Percentiles rank a stretch among this genome's conserved stretches.
Conservation (phyloP, 2,329 filamentous ascomycete genomes). For the Fonsecaea pedrosoi region DNA sequence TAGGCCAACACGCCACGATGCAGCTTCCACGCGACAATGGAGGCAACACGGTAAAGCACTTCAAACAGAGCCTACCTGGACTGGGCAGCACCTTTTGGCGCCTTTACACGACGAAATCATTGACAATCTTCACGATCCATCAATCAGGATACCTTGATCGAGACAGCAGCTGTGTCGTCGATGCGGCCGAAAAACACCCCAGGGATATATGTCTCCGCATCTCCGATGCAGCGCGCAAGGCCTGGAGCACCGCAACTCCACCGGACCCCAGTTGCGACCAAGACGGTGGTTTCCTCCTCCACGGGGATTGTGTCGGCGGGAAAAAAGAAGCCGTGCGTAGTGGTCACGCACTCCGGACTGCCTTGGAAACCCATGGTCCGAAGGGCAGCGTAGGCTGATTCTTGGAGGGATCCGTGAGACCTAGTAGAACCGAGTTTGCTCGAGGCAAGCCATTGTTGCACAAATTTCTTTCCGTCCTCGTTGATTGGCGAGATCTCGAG, state of each 20-base stretch:
- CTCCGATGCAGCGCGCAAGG: constrained; percentile 1
- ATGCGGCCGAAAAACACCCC: constrained; percentile 21
- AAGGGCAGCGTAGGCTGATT: constrained; percentile 11
- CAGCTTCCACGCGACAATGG: too few relatives aligned
- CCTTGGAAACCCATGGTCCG: constrained; percentile 16
- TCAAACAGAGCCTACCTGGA: too few relatives aligned
- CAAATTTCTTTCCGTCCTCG: constrained; percentile 2
- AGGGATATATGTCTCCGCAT: not conserved
- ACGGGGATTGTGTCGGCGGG: not conserved
- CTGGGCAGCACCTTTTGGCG: not conserved
- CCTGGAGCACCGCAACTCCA: constrained; percentile 16
- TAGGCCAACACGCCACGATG: too few relatives aligned
- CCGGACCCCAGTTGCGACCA: constrained; percentile 12
- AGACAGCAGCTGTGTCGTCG: constrained; percentile 4
- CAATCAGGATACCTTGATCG: constrained; percentile 2
- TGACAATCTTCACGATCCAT: not conserved
- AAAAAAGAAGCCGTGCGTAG: constrained; percentile 15
- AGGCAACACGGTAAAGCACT: too few relatives aligned
- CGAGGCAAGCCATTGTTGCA: constrained; percentile 12
- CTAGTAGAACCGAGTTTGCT: constrained; percentile 7
- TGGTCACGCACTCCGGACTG: constrained; percentile 10
- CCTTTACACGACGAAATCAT: not conserved
- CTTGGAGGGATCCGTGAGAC: not conserved
- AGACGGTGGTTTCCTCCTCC: not conserved
- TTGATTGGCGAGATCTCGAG: not conserved